A percentile compares a stretch with the other conserved stretches of the same genome.
Conservation (phyloP, 305 asterid genomes). For the Petunia hybrid region DNA sequence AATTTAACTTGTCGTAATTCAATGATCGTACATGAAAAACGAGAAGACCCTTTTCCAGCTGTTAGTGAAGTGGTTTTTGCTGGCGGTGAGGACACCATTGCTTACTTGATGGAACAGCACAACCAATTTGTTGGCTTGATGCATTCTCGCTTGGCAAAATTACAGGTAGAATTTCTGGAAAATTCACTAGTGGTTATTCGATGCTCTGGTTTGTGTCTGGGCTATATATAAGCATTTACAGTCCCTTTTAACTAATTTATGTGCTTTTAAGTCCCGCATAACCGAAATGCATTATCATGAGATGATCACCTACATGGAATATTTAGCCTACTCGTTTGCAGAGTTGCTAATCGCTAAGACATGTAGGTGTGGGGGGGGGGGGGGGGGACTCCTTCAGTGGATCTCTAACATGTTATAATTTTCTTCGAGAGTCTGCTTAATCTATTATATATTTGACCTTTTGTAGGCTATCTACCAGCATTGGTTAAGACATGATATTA, state of each 20-base stretch:
- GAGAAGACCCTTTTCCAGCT: slow-evolving; percentile 54
- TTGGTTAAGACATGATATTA: slow-evolving; percentile 92
- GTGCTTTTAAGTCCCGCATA: background rate
- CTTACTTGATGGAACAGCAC: slow-evolving; percentile 78
- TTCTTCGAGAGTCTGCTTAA: background rate
- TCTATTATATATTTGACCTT: background rate
- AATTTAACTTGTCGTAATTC: slow-evolving; percentile 15
- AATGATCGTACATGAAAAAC: slow-evolving; percentile 46
- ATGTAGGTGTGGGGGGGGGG: background rate
- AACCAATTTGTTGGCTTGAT: slow-evolving; percentile 80
- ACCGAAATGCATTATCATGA: slow-evolving; percentile 3
- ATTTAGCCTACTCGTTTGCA: slow-evolving; percentile 9
- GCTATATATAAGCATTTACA: background rate
- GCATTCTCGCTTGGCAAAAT: slow-evolving; percentile 85
- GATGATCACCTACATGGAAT: background rate
- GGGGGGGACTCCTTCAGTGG: background rate
- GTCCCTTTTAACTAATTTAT: background rate
- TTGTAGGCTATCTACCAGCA: slow-evolving; percentile 72
- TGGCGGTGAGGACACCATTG: slow-evolving; percentile 78
- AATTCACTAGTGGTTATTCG: background rate
- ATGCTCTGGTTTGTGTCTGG: background rate
- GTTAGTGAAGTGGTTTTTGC: slow-evolving; percentile 67
- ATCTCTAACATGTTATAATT: background rate
- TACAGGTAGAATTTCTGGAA: slow-evolving; percentile 63
- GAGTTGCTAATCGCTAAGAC: background rate